A percentile compares a stretch with the other conserved stretches of the same genome.
phyloP scores from a whole-genome alignment of 768 basidiomycete species.

The Tulasnella sp. region DNA sequence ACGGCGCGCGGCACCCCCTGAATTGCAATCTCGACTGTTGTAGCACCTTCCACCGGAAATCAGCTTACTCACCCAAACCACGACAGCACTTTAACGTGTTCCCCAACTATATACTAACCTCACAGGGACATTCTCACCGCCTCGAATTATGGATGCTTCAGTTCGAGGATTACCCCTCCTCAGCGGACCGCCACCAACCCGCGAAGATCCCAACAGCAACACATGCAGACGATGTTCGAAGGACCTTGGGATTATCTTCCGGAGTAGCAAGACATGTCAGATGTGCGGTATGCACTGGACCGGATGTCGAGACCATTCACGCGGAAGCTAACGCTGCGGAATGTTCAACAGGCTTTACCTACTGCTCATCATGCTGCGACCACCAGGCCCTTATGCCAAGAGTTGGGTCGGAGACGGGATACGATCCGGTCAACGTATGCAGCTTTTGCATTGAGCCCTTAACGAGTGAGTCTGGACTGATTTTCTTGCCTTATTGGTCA shows the following conservation, averaged over 20 bases:
- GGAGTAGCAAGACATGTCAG: conserved; percentile 11
- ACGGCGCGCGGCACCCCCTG: neutral
- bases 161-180: conserved; percentile 24
- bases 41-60: neutral
- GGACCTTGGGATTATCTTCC: conserved; percentile 21
- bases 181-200: conserved; percentile 19
- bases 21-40: neutral
- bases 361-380: conserved; percentile 23
- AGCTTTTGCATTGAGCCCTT: conserved; percentile 21
- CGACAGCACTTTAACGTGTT: neutral
- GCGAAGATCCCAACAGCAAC: conserved; percentile 18
- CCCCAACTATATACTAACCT: neutral
- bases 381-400: conserved; percentile 22
- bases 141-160: conserved; percentile 19
- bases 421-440: conserved; percentile 22
- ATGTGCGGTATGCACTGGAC: conserved; percentile 20
- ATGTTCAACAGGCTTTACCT: conserved; percentile 17
- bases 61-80: conserved; percentile 1
- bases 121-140: neutral
- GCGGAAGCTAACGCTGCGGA: neutral
- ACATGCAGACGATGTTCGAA: conserved; percentile 22
- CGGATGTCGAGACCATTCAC: neutral
- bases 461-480: conserved; percentile 11
- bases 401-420: conserved; percentile 9
- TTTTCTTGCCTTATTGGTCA: neutral